These are phyloP conservation scores for Theobroma cacao DNA, from an alignment of 345 rosid genomes.

Conservation along the genomic window DNA sequence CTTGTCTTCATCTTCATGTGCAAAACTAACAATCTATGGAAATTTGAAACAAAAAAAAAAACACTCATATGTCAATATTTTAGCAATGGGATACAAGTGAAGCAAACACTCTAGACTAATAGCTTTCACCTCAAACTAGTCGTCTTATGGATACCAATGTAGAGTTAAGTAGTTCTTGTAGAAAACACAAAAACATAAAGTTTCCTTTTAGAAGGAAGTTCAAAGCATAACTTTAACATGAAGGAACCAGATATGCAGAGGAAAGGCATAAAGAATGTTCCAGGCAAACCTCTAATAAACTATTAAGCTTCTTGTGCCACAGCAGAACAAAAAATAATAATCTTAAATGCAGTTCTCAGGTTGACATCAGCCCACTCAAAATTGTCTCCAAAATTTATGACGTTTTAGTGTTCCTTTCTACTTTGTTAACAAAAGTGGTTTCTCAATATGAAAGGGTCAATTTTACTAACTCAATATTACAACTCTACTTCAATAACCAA, in stretches of 20 bases:
- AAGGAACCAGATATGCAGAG: background rate
- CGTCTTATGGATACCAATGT: too few species aligned
- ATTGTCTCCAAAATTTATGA: background rate
- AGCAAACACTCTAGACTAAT: background rate
- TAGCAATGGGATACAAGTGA: background rate
- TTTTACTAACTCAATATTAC: background rate
- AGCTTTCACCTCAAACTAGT: background rate
- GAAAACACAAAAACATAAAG: too few species aligned
- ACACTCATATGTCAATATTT: background rate
- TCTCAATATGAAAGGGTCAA: slow-evolving; percentile 2
- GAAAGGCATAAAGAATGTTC: background rate
- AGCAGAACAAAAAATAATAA: background rate
- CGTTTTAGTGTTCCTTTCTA: background rate
- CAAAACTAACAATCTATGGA: background rate
- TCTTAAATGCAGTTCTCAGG: background rate
- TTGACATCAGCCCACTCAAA: background rate
- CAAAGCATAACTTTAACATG: background rate
- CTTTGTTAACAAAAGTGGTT: background rate
- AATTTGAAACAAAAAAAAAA: too few species aligned
- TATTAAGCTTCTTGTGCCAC: background rate
- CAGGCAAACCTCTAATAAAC: background rate
- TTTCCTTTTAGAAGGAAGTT: background rate
- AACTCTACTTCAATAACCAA: background rate
- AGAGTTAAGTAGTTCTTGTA: too few species aligned
- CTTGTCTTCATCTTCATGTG: background rate